phyloP scores from a whole-genome alignment of 495 filamentous ascomycete species.

The Penicillium tannophilum region DNA sequence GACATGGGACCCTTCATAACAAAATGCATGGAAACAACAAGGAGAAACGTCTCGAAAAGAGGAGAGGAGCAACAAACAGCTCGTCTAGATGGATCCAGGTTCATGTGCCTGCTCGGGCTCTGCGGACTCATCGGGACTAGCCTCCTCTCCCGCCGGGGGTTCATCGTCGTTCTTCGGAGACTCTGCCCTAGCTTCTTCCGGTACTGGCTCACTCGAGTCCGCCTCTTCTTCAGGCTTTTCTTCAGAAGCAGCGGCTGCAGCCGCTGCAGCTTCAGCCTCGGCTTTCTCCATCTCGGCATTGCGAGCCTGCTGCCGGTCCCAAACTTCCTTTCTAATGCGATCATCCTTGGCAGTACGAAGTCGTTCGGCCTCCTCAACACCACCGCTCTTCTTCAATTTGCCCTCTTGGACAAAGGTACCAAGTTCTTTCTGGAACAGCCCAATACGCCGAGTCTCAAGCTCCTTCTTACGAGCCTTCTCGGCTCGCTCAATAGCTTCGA shows the following conservation, averaged over 20 bases:
- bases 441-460: constrained; percentile 72
- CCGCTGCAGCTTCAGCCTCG: constrained; percentile 30
- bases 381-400: constrained; percentile 91
- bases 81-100: constrained; percentile 1
- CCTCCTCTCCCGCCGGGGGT: constrained; percentile 11
- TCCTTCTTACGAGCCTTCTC: constrained; percentile 88
- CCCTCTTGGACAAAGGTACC: constrained; percentile 87
- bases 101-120: neutral
- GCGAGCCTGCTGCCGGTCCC: constrained; percentile 65
- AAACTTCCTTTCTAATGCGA: constrained; percentile 79
- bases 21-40: constrained; percentile 6
- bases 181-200: constrained; percentile 1
- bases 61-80: neutral
- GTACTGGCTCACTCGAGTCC: constrained; percentile 3
- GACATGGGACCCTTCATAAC: constrained; percentile 6
- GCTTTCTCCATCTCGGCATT: constrained; percentile 45
- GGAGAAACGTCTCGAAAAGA: constrained; percentile 1
- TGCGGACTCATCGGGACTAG: constrained; percentile 12
- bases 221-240: constrained; percentile 19
- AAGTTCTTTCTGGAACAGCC: constrained; percentile 87
- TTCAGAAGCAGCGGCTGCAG: constrained; percentile 17
- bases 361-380: constrained; percentile 90
- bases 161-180: constrained; percentile 1
- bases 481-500: constrained; percentile 94
- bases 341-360: constrained; percentile 85